phyloP scores from a whole-genome alignment of 2,329 filamentous ascomycete species.

The Chaetothyriales sp. region DNA sequence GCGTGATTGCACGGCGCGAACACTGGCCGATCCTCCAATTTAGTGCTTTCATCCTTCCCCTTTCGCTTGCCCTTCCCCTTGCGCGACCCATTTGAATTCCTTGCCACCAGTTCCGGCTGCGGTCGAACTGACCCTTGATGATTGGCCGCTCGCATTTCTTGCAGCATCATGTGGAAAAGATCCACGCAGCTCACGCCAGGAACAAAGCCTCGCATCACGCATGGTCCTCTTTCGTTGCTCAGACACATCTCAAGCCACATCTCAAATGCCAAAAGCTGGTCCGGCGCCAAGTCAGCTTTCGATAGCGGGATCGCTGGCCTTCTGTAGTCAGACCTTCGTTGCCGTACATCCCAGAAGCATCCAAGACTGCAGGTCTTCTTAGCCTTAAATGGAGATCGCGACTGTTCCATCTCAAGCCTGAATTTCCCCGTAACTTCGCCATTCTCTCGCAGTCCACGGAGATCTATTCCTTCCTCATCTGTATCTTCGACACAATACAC shows the following conservation, averaged over 20 bases:
- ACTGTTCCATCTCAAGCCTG: not conserved
- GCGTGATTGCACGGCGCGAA: conserved; percentile 18
- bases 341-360: conserved; percentile 2
- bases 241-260: conserved; percentile 7
- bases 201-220: conserved; percentile 12
- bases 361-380: not conserved
- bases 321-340: conserved; percentile 2
- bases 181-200: conserved; percentile 10
- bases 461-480: not conserved
- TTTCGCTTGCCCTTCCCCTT: conserved; percentile 4
- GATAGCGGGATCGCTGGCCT: conserved; percentile 6
- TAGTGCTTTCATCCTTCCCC: conserved; percentile 2
- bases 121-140: conserved; percentile 1
- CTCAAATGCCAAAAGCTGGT: not conserved
- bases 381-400: not conserved
- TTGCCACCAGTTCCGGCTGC: conserved; percentile 2
- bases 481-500: conserved; percentile 13
- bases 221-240: conserved; percentile 13
- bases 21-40: conserved; percentile 12
- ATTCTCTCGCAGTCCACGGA: not conserved
- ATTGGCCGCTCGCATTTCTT: conserved; percentile 2
- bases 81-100: conserved; percentile 1
- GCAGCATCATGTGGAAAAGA: conserved; percentile 13
- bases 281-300: conserved; percentile 1
- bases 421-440: not conserved